Evolutionary conservation across 2,329 filamentous ascomycete species (phyloP).

Genomic region (Fusarium clavum): DNA sequence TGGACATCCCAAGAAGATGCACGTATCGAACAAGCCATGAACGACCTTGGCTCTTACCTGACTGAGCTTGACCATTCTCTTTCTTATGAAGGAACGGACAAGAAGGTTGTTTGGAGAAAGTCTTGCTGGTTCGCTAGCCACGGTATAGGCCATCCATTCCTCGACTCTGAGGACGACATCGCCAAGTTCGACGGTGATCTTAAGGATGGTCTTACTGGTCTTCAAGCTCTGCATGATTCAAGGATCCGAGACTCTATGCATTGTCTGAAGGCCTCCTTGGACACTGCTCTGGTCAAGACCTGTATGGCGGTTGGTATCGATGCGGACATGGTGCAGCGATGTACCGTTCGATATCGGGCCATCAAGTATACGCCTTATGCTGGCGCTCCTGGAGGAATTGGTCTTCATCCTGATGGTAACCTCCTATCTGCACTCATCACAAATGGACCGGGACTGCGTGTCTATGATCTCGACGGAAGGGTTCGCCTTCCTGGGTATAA

Average conservation of each 20-base stretch:
- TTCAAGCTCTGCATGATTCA: background rate
- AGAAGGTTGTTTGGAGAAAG: constrained; percentile 24
- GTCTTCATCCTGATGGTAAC: constrained; percentile 9
- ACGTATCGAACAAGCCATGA: constrained; percentile 14
- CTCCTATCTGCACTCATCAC: constrained; percentile 7
- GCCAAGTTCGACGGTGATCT: constrained; percentile 22
- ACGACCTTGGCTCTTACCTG: constrained; percentile 8
- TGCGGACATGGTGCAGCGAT: background rate
- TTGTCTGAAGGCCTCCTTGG: constrained; percentile 2
- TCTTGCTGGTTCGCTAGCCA: constrained; percentile 26
- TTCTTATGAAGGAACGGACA: constrained; percentile 24
- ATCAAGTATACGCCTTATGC: constrained; percentile 15
- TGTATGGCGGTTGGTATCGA: constrained; percentile 17
- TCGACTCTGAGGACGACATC: constrained; percentile 9
- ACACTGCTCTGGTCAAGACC: background rate
- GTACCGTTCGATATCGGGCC: constrained; percentile 10
- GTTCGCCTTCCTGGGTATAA: background rate
- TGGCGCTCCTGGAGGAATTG: constrained; percentile 6
- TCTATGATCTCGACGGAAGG: background rate
- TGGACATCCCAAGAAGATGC: constrained; percentile 12
- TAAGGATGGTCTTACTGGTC: constrained; percentile 9
- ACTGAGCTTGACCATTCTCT: constrained; percentile 13
- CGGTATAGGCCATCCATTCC: constrained; percentile 12
- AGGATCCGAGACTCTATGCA: background rate
- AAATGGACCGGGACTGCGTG: constrained; percentile 2